A percentile compares a stretch with the other conserved stretches of the same genome.
Evolutionary conservation across 1,284 basidiomycete species (phyloP).

Genomic region (Sanghuangporus baumii): DNA sequence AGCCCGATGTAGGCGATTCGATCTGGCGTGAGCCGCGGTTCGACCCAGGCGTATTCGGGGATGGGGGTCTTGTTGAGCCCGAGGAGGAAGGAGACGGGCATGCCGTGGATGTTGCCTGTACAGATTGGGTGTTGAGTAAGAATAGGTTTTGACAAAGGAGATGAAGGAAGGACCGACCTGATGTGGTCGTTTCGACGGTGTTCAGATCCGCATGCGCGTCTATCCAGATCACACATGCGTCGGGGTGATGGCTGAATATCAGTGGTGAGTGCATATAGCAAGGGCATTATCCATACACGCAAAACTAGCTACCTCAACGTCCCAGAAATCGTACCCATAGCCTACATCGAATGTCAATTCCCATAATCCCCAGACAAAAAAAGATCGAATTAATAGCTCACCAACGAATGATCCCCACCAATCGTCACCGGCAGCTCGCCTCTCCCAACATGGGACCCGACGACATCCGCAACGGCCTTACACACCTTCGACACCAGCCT

Average conservation of each 20-base stretch:
- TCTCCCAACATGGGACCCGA: conserved; percentile 69
- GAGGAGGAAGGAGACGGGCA: conserved; percentile 94
- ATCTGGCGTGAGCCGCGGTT: conserved; percentile 63
- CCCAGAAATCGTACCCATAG: conserved; percentile 88
- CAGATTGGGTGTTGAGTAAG: too few relatives aligned
- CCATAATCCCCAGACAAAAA: not conserved
- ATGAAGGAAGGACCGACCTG: conserved; percentile 41
- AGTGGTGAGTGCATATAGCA: conserved; percentile 14
- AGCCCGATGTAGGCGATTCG: conserved; percentile 92
- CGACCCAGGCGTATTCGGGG: conserved; percentile 76
- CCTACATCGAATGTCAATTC: conserved; percentile 38
- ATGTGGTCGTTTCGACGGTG: conserved; percentile 79
- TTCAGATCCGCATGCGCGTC: conserved; percentile 96
- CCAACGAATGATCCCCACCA: conserved; percentile 95
- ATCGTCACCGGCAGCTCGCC: conserved; percentile 87
- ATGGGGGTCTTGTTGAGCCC: conserved; percentile 50
- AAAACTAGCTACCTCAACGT: conserved; percentile 54
- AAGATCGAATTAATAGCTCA: conserved; percentile 32
- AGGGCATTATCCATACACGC: not conserved
- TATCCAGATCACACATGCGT: conserved; percentile 88
- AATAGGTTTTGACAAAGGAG: not conserved
- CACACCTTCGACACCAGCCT: conserved; percentile 82
- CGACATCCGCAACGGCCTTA: conserved; percentile 71
- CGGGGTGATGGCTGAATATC: conserved; percentile 51
- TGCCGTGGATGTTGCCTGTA: conserved; percentile 92